These are phyloP conservation scores for Penicillium antarcticum DNA, from an alignment of 495 filamentous ascomycete genomes.

Conservation along the genomic window DNA sequence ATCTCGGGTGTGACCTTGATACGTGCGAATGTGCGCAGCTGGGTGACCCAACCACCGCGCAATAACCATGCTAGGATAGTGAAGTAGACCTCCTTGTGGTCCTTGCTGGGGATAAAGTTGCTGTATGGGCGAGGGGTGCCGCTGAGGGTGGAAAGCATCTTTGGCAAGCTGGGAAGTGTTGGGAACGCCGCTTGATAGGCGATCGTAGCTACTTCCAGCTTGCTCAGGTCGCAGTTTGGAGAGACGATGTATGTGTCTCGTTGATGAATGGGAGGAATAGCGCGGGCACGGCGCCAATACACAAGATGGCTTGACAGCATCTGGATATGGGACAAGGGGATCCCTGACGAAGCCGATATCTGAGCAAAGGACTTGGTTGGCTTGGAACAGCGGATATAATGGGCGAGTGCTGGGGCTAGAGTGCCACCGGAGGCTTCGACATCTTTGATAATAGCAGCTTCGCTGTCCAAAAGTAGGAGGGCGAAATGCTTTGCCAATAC, in stretches of 20 bases:
- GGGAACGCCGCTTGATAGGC: slow-evolving; percentile 76
- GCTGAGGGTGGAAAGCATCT: slow-evolving; percentile 78
- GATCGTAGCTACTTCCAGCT: slow-evolving; percentile 65
- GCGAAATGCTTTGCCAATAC: slow-evolving; percentile 82
- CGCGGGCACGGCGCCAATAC: slow-evolving; percentile 88
- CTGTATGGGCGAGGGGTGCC: slow-evolving; percentile 75
- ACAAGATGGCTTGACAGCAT: slow-evolving; percentile 87
- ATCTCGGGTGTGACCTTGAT: slow-evolving; percentile 56
- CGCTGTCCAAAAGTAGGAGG: slow-evolving; percentile 78
- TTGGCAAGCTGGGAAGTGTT: slow-evolving; percentile 72
- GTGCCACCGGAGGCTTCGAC: slow-evolving; percentile 74
- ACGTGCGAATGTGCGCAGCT: slow-evolving; percentile 85
- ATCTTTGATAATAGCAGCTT: slow-evolving; percentile 76
- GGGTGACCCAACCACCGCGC: slow-evolving; percentile 87
- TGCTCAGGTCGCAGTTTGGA: slow-evolving; percentile 80
- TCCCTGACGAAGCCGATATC: slow-evolving; percentile 67
- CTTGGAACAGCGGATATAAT: slow-evolving; percentile 79
- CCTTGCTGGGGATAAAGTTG: slow-evolving; percentile 78
- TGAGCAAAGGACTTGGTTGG: slow-evolving; percentile 84
- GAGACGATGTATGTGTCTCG: slow-evolving; percentile 91
- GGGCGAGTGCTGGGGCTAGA: slow-evolving; percentile 66
- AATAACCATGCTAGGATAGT: slow-evolving; percentile 90
- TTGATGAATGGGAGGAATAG: slow-evolving; percentile 86
- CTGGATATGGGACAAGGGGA: slow-evolving; percentile 75
- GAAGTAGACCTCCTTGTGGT: slow-evolving; percentile 83